Percentiles rank a stretch among this genome's conserved stretches.
Conservation (phyloP, 169 alveolate species). For the Cryptosporidium viatorum region DNA sequence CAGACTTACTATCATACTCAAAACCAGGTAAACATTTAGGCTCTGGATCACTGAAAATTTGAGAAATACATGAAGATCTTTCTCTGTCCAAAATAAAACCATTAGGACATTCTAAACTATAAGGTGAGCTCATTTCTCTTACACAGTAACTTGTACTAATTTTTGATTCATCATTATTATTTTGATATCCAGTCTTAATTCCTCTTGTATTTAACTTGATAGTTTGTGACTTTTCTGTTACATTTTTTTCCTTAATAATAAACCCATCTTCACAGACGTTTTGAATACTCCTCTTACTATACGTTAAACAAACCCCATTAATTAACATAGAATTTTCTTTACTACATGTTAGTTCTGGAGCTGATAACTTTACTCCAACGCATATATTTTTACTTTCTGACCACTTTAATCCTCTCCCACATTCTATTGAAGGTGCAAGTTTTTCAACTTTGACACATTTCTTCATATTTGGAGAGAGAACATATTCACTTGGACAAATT, state of each 20-base stretch:
- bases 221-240: neutral
- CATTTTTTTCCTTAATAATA: slow-evolving; percentile 10
- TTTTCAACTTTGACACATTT: slow-evolving; percentile 32
- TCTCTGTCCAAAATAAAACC: slow-evolving; percentile 34
- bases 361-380: slow-evolving; percentile 55
- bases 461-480: slow-evolving; percentile 7
- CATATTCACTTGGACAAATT: slow-evolving; percentile 62
- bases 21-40: slow-evolving; percentile 50
- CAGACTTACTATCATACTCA: slow-evolving; percentile 26
- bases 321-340: slow-evolving; percentile 55
- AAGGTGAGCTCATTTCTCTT: slow-evolving; percentile 25
- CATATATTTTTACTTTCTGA: slow-evolving; percentile 45
- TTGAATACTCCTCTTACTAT: slow-evolving; percentile 33
- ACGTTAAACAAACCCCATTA: slow-evolving; percentile 65
- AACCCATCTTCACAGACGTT: slow-evolving; percentile 65
- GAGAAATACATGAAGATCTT: slow-evolving; percentile 41
- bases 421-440: slow-evolving; percentile 45
- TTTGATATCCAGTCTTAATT: slow-evolving; percentile 14
- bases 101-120: slow-evolving; percentile 25
- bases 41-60: slow-evolving; percentile 55
- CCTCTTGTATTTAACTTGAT: slow-evolving; percentile 48
- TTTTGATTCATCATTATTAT: neutral
- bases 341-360: slow-evolving; percentile 48
- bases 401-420: slow-evolving; percentile 75
- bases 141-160: slow-evolving; percentile 21